A percentile compares a stretch with the other conserved stretches of the same genome.
These are phyloP conservation scores for Irpex lacteus DNA, from an alignment of 1,284 basidiomycete species.

Conservation along the genomic window DNA sequence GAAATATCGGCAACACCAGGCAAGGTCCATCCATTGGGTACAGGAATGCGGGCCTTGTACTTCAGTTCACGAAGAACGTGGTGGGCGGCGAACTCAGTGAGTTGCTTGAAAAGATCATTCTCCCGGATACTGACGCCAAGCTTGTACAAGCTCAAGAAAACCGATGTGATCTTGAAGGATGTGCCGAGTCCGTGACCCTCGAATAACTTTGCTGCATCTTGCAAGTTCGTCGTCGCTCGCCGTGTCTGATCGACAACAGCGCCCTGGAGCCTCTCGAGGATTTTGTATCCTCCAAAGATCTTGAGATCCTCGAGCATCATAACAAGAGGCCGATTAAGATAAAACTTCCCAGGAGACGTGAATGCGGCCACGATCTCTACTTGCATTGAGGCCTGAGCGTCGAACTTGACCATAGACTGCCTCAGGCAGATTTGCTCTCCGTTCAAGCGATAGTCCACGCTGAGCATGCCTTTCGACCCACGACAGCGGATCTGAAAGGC, in stretches of 20 bases:
- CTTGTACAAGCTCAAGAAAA: slow-evolving; percentile 31
- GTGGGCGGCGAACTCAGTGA: slow-evolving; percentile 31
- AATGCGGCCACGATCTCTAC: slow-evolving; percentile 71
- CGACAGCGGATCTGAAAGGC: slow-evolving; percentile 66
- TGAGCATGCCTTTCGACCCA: slow-evolving; percentile 73
- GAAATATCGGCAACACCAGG: slow-evolving; percentile 73
- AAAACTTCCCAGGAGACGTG: slow-evolving; percentile 47
- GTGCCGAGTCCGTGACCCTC: slow-evolving; percentile 35
- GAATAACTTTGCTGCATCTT: slow-evolving; percentile 43
- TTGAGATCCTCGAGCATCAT: slow-evolving; percentile 20
- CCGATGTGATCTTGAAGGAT: slow-evolving; percentile 33
- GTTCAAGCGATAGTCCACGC: slow-evolving; percentile 51
- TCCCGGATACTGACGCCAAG: slow-evolving; percentile 31
- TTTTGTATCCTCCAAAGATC: slow-evolving; percentile 27
- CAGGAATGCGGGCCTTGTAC: slow-evolving; percentile 63
- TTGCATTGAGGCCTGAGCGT: slow-evolving; percentile 41
- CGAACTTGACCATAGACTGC: slow-evolving; percentile 70
- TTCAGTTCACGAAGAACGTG: slow-evolving; percentile 49
- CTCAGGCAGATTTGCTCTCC: slow-evolving; percentile 57
- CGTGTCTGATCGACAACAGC: slow-evolving; percentile 39
- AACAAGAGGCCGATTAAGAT: slow-evolving; percentile 47
- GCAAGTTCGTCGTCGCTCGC: slow-evolving; percentile 36
- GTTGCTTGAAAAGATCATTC: slow-evolving; percentile 52
- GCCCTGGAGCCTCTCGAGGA: slow-evolving; percentile 52
- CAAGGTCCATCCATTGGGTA: slow-evolving; percentile 61